A percentile compares a stretch with the other conserved stretches of the same genome.
These are phyloP conservation scores for Microdochium trichocladiopsis DNA, from an alignment of 2,329 filamentous ascomycete species.

Conservation along the genomic window DNA sequence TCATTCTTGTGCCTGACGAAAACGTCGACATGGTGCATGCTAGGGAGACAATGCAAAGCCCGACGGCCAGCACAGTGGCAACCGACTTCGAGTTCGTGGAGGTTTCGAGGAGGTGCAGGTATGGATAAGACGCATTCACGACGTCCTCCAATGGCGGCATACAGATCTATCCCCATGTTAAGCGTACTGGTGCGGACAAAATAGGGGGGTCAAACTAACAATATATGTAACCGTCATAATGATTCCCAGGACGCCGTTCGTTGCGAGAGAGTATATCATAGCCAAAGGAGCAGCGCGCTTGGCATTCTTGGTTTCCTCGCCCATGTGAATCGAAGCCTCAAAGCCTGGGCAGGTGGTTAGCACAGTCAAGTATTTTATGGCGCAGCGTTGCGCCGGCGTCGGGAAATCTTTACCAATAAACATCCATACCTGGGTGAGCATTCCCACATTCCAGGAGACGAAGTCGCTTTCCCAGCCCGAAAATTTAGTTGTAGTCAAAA, in stretches of 20 bases:
- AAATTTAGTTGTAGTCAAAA: slow-evolving; percentile 1
- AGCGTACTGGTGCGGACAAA: not conserved
- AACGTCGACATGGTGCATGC: slow-evolving; percentile 1
- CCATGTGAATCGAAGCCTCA: slow-evolving; percentile 6
- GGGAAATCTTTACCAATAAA: slow-evolving; percentile 1
- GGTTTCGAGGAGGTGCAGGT: slow-evolving; percentile 1
- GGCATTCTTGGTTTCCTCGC: slow-evolving; percentile 7
- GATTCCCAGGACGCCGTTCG: slow-evolving; percentile 2
- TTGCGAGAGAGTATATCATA: slow-evolving; percentile 4
- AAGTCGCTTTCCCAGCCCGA: slow-evolving; percentile 6
- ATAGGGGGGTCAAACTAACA: not conserved
- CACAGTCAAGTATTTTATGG: too few relatives aligned
- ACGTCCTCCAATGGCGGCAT: slow-evolving; percentile 4
- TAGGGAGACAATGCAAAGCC: not conserved
- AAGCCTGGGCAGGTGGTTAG: too few relatives aligned
- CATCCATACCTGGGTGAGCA: slow-evolving; percentile 5
- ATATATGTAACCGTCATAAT: slow-evolving; percentile 1
- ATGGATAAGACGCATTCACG: too few relatives aligned
- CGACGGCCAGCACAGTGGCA: slow-evolving; percentile 1
- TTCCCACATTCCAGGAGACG: slow-evolving; percentile 3
- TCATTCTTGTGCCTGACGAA: slow-evolving; percentile 3
- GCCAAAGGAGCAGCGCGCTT: slow-evolving; percentile 2
- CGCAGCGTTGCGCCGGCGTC: not conserved
- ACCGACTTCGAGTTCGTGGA: not conserved
- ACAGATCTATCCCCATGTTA: not conserved